phyloP scores from a whole-genome alignment of 805 yeast species.

The Saccharomycopsis malanga region DNA sequence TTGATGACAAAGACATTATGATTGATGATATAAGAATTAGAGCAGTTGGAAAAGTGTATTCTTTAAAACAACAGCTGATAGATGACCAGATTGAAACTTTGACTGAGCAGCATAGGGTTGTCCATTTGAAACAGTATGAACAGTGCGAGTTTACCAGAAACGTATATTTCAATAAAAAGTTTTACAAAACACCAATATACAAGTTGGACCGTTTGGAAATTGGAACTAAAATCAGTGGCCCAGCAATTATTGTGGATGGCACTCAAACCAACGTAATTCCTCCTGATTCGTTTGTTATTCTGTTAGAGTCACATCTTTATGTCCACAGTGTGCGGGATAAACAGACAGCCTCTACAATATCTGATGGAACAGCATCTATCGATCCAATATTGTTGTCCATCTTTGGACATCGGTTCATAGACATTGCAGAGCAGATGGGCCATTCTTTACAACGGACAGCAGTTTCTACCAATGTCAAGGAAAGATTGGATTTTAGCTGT shows the following conservation, averaged over 20 bases:
- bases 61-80: slow-evolving; percentile 35
- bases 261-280: slow-evolving; percentile 76
- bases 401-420: slow-evolving; percentile 81
- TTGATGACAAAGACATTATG: slow-evolving; percentile 48
- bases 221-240: slow-evolving; percentile 57
- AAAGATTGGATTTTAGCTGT: slow-evolving; percentile 76
- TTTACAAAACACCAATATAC: slow-evolving; percentile 47
- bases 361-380: slow-evolving; percentile 27
- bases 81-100: slow-evolving; percentile 48
- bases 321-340: slow-evolving; percentile 28
- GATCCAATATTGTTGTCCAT: slow-evolving; percentile 73
- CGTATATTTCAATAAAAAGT: slow-evolving; percentile 51
- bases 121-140: no score
- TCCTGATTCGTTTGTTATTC: slow-evolving; percentile 50
- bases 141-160: slow-evolving; percentile 37
- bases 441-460: slow-evolving; percentile 70
- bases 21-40: slow-evolving; percentile 73
- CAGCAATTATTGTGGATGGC: slow-evolving; percentile 70
- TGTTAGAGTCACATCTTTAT: slow-evolving; percentile 57
- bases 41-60: slow-evolving; percentile 56
- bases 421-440: slow-evolving; percentile 89
- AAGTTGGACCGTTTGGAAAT: slow-evolving; percentile 43
- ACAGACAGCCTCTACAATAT: slow-evolving; percentile 22
- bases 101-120: slow-evolving; percentile 22
- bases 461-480: slow-evolving; percentile 78